A percentile compares a stretch with the other conserved stretches of the same genome.
These are phyloP conservation scores for Arthrobotrys megalospora DNA, from an alignment of 2,329 filamentous ascomycete species.

Conservation along the genomic window DNA sequence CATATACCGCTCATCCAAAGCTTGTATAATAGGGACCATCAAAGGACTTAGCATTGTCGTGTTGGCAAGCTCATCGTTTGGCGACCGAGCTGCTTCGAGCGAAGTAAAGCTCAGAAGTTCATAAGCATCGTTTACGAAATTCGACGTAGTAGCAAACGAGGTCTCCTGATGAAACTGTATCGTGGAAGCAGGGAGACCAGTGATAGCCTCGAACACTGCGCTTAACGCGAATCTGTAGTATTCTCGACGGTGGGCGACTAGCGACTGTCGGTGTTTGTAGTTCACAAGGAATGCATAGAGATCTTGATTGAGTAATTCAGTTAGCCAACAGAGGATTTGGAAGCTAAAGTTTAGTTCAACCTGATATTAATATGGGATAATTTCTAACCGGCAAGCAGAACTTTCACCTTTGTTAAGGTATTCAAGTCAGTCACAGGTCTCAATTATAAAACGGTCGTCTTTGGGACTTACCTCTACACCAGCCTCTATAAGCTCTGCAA, in stretches of 20 bases:
- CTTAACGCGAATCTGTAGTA: constrained; percentile 37
- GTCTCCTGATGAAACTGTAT: constrained; percentile 37
- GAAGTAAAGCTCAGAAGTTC: constrained; percentile 31
- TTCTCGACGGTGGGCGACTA: constrained; percentile 20
- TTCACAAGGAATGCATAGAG: constrained; percentile 45
- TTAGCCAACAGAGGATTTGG: not conserved
- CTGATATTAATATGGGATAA: not conserved
- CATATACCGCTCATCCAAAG: constrained; percentile 37
- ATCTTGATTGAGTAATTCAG: constrained; percentile 15
- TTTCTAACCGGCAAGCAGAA: constrained; percentile 32
- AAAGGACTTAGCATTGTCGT: constrained; percentile 47
- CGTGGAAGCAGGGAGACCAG: constrained; percentile 29
- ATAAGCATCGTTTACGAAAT: constrained; percentile 27
- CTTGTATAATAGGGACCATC: constrained; percentile 28
- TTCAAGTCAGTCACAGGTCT: not conserved
- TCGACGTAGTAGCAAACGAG: not conserved
- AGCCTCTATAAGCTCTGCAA: constrained; percentile 40
- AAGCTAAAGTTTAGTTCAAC: no score
- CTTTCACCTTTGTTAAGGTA: constrained; percentile 30
- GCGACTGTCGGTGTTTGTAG: constrained; percentile 19
- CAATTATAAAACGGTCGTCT: not conserved
- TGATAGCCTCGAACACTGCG: constrained; percentile 45
- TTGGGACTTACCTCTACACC: constrained; percentile 25
- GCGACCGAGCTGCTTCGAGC: not conserved
- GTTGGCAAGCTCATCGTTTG: constrained; percentile 35